phyloP scores from a whole-genome alignment of 768 basidiomycete species.

The Hebeloma cylindrosporum region DNA sequence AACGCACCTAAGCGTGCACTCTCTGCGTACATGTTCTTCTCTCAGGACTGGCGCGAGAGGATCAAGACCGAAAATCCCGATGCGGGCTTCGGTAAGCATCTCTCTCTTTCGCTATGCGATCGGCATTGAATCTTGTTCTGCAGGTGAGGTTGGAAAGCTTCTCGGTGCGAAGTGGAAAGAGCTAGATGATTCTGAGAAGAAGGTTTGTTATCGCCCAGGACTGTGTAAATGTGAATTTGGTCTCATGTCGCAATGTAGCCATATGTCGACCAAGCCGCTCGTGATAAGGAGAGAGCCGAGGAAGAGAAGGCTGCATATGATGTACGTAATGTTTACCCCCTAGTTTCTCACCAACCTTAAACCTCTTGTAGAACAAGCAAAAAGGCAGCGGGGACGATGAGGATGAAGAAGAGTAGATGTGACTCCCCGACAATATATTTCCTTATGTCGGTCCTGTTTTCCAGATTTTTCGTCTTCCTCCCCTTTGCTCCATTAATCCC shows the following conservation, averaged over 20 bases:
- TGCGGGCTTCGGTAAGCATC: constrained; percentile 76
- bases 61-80: constrained; percentile 97
- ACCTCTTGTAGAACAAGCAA: constrained; percentile 23
- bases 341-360: not conserved
- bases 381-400: constrained; percentile 34
- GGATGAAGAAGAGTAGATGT: constrained; percentile 35
- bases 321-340: constrained; percentile 25
- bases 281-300: constrained; percentile 87
- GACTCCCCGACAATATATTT: too few species aligned
- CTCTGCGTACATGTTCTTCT: constrained; percentile 99
- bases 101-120: constrained; percentile 5
- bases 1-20: constrained; percentile 90
- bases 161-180: constrained; percentile 98
- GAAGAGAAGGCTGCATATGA: constrained; percentile 67
- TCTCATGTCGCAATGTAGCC: constrained; percentile 49
- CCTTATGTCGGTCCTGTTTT: too few species aligned
- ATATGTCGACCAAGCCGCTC: constrained; percentile 82
- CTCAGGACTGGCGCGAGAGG: constrained; percentile 91
- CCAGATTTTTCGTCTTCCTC: too few species aligned
- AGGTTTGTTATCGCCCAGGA: constrained; percentile 59
- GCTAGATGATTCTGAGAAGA: constrained; percentile 87
- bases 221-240: constrained; percentile 12
- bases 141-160: constrained; percentile 92
- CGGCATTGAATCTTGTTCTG: not conserved
- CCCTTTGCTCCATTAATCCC: too few species aligned